Percentiles rank a stretch among this genome's conserved stretches.
Evolutionary conservation across 441 rosid species (phyloP).

Genomic region (Bruguiera hainesii): DNA sequence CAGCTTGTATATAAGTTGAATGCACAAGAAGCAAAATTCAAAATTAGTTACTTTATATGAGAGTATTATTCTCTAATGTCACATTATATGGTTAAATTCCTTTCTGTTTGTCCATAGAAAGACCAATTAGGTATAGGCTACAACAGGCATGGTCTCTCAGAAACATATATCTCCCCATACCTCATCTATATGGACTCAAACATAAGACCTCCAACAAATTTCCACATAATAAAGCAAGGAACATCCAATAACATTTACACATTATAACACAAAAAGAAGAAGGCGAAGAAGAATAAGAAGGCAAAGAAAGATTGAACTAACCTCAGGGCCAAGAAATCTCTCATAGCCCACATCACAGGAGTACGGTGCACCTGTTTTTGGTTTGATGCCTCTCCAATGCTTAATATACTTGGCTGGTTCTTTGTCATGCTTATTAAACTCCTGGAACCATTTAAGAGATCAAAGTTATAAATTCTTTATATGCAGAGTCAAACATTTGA

Average conservation of each 20-base stretch:
- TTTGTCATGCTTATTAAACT: constrained; percentile 95
- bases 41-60: neutral
- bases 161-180: no score
- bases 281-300: no score
- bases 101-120: neutral
- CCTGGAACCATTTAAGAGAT: constrained; percentile 50
- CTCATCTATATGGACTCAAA: no score
- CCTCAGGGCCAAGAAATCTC: constrained; percentile 99
- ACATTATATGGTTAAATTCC: neutral
- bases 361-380: constrained; percentile 98
- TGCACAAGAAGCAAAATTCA: constrained; percentile 19
- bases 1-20: constrained; percentile 13
- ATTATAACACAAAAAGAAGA: no score
- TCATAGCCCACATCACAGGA: constrained; percentile 96
- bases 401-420: constrained; percentile 88
- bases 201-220: no score
- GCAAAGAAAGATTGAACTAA: constrained; percentile 30
- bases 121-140: no score
- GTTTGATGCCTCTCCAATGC: constrained; percentile 94
- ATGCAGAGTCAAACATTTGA: constrained; percentile 1
- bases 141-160: no score
- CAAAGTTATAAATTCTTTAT: constrained; percentile 2
- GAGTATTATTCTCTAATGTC: neutral
- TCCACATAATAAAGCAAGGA: no score
- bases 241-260: no score